Percentiles rank a stretch among this genome's conserved stretches.
Evolutionary conservation across 768 basidiomycete species (phyloP).

Genomic region (Chiua virens): DNA sequence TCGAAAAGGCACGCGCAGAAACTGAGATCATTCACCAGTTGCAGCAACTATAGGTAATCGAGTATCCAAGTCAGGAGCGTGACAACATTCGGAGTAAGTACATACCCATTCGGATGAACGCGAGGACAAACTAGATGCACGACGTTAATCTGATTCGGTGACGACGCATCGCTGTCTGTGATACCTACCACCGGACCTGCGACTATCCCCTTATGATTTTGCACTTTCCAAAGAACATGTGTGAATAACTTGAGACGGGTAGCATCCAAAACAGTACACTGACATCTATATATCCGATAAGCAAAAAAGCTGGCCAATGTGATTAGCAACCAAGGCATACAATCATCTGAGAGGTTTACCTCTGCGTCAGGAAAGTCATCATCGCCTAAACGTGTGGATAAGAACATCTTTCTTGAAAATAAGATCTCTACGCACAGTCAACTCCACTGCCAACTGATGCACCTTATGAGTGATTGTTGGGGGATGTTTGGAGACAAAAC

Average conservation of each 20-base stretch:
- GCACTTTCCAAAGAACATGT: slow-evolving; percentile 6
- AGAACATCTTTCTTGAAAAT: neutral
- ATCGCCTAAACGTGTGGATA: slow-evolving; percentile 14
- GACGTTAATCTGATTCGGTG: neutral
- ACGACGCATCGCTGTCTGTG: neutral
- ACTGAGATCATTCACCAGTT: slow-evolving; percentile 8
- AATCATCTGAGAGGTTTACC: neutral
- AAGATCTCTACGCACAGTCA: slow-evolving; percentile 15
- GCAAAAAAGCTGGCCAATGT: slow-evolving; percentile 21
- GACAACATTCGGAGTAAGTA: neutral
- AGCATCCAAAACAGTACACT: neutral
- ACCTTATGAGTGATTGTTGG: neutral
- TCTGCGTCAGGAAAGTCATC: slow-evolving; percentile 27
- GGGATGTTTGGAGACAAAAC: neutral
- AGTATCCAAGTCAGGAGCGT: neutral
- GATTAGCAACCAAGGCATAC: neutral
- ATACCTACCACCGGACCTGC: slow-evolving; percentile 18
- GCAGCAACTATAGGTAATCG: slow-evolving; percentile 13
- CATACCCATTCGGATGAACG: slow-evolving; percentile 21
- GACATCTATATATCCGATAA: slow-evolving; percentile 26
- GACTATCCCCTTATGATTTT: slow-evolving; percentile 6
- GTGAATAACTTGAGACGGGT: neutral
- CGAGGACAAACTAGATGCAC: slow-evolving; percentile 10
- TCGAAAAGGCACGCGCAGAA: neutral
- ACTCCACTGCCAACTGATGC: slow-evolving; percentile 16